Percentiles rank a stretch among this genome's conserved stretches.
These are phyloP conservation scores for Phytophthora melonis DNA, from an alignment of 352 stramenopile genomes.

Conservation along the genomic window DNA sequence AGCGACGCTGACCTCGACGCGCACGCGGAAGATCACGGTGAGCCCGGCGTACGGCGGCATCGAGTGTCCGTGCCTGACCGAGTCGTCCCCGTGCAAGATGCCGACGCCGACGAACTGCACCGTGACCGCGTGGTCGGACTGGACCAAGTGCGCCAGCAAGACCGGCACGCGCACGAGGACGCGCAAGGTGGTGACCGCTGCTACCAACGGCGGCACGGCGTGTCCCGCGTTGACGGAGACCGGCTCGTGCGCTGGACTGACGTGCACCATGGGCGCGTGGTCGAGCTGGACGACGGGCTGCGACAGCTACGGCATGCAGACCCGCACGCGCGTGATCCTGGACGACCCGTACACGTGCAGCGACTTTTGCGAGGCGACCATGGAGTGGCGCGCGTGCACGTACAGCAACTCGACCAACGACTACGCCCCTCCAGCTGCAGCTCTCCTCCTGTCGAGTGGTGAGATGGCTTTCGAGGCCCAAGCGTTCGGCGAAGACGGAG, in stretches of 20 bases:
- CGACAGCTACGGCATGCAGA: conserved; percentile 51
- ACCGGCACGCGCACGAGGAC: conserved; percentile 46
- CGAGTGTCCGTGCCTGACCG: conserved; percentile 47
- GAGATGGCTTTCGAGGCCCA: conserved; percentile 17
- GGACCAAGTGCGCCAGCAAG: conserved; percentile 55
- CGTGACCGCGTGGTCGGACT: conserved; percentile 54
- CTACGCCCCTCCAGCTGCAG: conserved; percentile 22
- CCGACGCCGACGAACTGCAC: conserved; percentile 55
- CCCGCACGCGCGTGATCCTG: conserved; percentile 44
- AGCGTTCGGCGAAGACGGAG: conserved; percentile 21
- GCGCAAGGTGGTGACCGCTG: conserved; percentile 46
- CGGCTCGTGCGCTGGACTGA: conserved; percentile 45
- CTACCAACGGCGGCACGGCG: conserved; percentile 43
- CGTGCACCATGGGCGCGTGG: conserved; percentile 64
- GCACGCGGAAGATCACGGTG: conserved; percentile 44
- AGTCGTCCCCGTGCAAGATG: conserved; percentile 54
- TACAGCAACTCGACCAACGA: conserved; percentile 50
- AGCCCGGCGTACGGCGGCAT: conserved; percentile 45
- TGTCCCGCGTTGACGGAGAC: conserved; percentile 54
- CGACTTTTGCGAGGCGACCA: conserved; percentile 27
- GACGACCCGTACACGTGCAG: conserved; percentile 50
- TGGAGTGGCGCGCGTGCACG: conserved; percentile 42
- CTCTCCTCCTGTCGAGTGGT: conserved; percentile 20
- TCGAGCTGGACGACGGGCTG: conserved; percentile 62
- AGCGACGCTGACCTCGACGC: conserved; percentile 34